Evolutionary conservation across 163 green algal species (phyloP).

Genomic region (Prototheca wickerhamii): DNA sequence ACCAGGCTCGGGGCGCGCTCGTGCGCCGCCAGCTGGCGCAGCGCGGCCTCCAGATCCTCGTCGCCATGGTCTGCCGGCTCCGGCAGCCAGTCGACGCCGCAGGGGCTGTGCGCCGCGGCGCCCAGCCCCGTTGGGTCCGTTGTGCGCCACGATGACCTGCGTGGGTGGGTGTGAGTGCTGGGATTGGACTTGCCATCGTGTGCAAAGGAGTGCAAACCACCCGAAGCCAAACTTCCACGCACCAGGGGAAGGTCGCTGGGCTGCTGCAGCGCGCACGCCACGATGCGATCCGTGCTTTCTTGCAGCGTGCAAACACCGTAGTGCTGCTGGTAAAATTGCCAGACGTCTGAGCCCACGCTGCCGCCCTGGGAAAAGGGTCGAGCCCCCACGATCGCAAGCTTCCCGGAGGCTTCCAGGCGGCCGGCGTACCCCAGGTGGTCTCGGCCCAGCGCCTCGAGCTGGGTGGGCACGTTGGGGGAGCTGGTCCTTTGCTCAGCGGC

Average conservation of each 20-base stretch:
- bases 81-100: slow-evolving; percentile 52
- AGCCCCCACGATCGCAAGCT: slow-evolving; percentile 34
- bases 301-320: slow-evolving; percentile 34
- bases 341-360: slow-evolving; percentile 21
- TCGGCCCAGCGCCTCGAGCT: slow-evolving; percentile 38
- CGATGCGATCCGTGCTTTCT: slow-evolving; percentile 30
- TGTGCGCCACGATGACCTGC: slow-evolving; percentile 56
- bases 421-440: slow-evolving; percentile 39
- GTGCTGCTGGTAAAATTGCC: slow-evolving; percentile 34
- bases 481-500: neutral
- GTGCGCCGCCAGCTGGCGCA: slow-evolving; percentile 9
- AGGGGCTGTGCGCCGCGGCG: slow-evolving; percentile 27
- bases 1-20: slow-evolving; percentile 37
- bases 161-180: neutral
- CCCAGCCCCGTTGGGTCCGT: slow-evolving; percentile 59
- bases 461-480: slow-evolving; percentile 9
- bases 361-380: slow-evolving; percentile 36
- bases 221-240: neutral
- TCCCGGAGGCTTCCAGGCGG: slow-evolving; percentile 14
- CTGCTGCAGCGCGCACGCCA: slow-evolving; percentile 5
- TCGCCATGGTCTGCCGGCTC: slow-evolving; percentile 55
- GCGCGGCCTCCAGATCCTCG: slow-evolving; percentile 45
- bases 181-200: neutral
- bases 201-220: neutral
- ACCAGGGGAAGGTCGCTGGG: neutral